Evolutionary conservation across 495 filamentous ascomycete genomes (phyloP).

Genomic region (Penicillium malachiteum): DNA sequence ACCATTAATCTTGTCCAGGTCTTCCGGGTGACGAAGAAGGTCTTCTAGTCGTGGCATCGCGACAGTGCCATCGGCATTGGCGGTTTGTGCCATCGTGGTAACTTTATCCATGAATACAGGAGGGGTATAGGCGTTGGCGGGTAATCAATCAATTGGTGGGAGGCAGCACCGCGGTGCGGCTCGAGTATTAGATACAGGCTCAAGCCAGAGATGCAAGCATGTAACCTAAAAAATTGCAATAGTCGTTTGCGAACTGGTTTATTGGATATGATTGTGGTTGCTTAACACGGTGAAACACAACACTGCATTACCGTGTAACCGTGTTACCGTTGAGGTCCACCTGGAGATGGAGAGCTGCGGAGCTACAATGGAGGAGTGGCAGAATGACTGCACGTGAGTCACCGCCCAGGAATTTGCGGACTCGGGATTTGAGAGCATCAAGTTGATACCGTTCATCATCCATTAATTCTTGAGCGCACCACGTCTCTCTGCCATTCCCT

Average conservation of each 20-base stretch:
- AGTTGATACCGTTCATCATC: background rate
- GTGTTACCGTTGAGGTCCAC: conserved; percentile 3
- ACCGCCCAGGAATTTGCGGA: conserved; percentile 27
- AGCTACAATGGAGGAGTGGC: conserved; percentile 17
- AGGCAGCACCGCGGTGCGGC: conserved; percentile 4
- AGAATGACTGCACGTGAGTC: conserved; percentile 25
- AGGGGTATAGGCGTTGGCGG: conserved; percentile 1
- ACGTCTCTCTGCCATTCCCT: no score
- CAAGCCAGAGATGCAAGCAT: conserved; percentile 5
- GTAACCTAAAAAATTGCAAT: background rate
- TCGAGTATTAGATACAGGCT: conserved; percentile 8
- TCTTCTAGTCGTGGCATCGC: conserved; percentile 50
- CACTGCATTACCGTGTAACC: background rate
- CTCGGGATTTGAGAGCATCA: background rate
- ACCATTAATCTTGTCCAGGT: conserved; percentile 90
- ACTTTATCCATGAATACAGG: conserved; percentile 6
- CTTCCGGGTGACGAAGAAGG: conserved; percentile 66
- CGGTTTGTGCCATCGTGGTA: conserved; percentile 38
- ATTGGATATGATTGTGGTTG: background rate
- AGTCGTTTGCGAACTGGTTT: background rate
- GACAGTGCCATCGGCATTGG: conserved; percentile 40
- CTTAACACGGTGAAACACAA: background rate
- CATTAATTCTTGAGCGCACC: background rate
- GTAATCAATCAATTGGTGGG: background rate
- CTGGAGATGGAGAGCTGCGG: conserved; percentile 15